These are phyloP conservation scores for Trypethelium eluteriae DNA, from an alignment of 495 filamentous ascomycete genomes.

Conservation along the genomic window DNA sequence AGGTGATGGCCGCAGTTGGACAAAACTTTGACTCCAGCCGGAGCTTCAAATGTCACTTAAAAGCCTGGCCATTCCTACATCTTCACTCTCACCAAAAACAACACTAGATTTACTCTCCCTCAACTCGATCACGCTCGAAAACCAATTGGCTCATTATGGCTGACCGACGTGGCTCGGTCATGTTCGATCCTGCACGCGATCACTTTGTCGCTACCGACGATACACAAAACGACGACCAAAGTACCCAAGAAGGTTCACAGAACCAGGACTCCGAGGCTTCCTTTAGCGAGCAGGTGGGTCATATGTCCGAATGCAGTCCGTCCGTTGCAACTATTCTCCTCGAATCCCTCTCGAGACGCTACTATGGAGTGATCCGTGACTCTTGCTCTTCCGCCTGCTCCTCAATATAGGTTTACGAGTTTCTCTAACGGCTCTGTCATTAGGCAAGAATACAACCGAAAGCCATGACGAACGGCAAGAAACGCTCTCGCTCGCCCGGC, in stretches of 20 bases:
- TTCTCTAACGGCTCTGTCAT: neutral
- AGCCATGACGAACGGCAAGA: slow-evolving; percentile 4
- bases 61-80: too few relatives aligned
- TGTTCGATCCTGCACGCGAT: slow-evolving; percentile 44
- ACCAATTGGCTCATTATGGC: neutral
- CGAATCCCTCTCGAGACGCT: neutral
- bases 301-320: neutral
- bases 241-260: neutral
- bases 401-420: neutral
- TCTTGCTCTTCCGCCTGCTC: neutral
- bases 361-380: neutral
- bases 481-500: slow-evolving; percentile 18
- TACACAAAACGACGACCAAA: slow-evolving; percentile 12
- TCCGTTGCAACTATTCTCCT: neutral
- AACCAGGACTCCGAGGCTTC: neutral
- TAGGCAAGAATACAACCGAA: neutral
- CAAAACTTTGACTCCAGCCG: slow-evolving; percentile 5
- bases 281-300: neutral
- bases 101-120: neutral
- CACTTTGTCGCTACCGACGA: slow-evolving; percentile 30
- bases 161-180: slow-evolving; percentile 25
- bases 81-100: neutral
- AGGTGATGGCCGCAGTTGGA: slow-evolving; percentile 2
- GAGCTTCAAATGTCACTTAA: neutral
- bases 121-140: neutral